Conservation (phyloP, 2,329 filamentous ascomycete genomes). For the Cytospora chrysosperma region DNA sequence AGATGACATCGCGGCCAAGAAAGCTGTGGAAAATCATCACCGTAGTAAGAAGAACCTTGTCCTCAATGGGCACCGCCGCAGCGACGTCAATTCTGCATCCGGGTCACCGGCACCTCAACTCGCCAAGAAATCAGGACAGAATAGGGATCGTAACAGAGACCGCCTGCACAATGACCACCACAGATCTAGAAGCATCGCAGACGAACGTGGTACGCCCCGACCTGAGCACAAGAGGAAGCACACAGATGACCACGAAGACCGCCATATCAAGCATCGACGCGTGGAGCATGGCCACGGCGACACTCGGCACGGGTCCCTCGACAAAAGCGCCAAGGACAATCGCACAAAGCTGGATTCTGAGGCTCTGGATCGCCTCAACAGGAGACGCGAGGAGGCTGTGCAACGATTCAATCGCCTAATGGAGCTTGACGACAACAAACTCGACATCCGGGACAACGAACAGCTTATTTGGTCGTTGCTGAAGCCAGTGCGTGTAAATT, state of each 20-base stretch:
- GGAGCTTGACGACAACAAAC: conserved; percentile 36
- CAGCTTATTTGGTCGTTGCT: conserved; percentile 41
- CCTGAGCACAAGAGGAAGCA: conserved; percentile 63
- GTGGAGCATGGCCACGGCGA: conserved; percentile 46
- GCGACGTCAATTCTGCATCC: conserved; percentile 59
- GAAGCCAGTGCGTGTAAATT: conserved; percentile 37
- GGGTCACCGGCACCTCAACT: conserved; percentile 67
- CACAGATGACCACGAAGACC: conserved; percentile 52
- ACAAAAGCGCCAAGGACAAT: conserved; percentile 38
- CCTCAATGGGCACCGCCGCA: conserved; percentile 59
- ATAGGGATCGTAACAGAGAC: conserved; percentile 49
- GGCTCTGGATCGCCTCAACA: conserved; percentile 37
- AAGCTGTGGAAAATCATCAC: conserved; percentile 86
- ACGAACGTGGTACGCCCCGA: conserved; percentile 51
- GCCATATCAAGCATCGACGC: conserved; percentile 50
- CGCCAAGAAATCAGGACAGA: conserved; percentile 47
- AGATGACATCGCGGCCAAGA: conserved; percentile 71
- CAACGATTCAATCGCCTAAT: conserved; percentile 39
- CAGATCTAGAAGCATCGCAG: conserved; percentile 50
- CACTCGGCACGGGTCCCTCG: conserved; percentile 31
- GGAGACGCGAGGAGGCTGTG: conserved; percentile 35
- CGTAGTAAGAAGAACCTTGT: conserved; percentile 83
- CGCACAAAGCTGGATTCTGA: conserved; percentile 37
- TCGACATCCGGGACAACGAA: conserved; percentile 35
- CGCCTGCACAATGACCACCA: conserved; percentile 49